These are phyloP conservation scores for Syncephalastrum monosporum DNA, from an alignment of 371 early-diverging fungal genomes.

Conservation along the genomic window DNA sequence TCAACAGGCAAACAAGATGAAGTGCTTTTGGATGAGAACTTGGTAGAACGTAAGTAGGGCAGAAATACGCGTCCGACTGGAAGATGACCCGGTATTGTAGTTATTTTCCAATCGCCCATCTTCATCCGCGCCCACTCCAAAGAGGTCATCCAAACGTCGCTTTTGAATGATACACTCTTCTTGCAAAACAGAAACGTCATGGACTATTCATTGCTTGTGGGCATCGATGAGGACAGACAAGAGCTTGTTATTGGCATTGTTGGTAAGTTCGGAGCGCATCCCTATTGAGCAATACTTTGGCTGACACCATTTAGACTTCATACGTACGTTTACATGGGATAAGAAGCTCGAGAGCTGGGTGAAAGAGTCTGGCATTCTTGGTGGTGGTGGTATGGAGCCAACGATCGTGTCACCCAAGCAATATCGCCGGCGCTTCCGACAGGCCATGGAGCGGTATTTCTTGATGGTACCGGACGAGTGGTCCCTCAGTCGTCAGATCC, in stretches of 20 bases:
- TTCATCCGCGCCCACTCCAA: conserved; percentile 92
- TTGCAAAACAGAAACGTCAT: conserved; percentile 88
- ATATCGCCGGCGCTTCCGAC: conserved; percentile 90
- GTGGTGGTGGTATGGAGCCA: conserved; percentile 87
- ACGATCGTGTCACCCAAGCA: conserved; percentile 95
- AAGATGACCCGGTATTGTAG: conserved; percentile 23
- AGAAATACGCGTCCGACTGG: too few species aligned
- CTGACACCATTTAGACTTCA: conserved; percentile 68
- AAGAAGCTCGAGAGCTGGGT: conserved; percentile 97
- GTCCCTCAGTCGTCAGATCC: conserved; percentile 25
- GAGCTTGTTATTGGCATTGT: conserved; percentile 95
- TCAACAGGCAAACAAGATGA: conserved; percentile 86
- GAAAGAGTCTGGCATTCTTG: conserved; percentile 86
- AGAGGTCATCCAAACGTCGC: conserved; percentile 73
- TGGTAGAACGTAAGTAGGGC: conserved; percentile 70
- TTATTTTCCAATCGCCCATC: conserved; percentile 84
- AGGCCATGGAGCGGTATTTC: conserved; percentile 92
- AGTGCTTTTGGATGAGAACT: conserved; percentile 92
- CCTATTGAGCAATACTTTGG: neutral
- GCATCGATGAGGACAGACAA: conserved; percentile 80
- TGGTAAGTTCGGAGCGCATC: conserved; percentile 45
- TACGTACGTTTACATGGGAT: conserved; percentile 97
- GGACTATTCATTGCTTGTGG: conserved; percentile 96
- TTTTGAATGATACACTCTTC: conserved; percentile 92
- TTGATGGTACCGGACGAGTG: conserved; percentile 75